Evolutionary conservation across 2,329 filamentous ascomycete species (phyloP).

Genomic region (Exophiala sp.): DNA sequence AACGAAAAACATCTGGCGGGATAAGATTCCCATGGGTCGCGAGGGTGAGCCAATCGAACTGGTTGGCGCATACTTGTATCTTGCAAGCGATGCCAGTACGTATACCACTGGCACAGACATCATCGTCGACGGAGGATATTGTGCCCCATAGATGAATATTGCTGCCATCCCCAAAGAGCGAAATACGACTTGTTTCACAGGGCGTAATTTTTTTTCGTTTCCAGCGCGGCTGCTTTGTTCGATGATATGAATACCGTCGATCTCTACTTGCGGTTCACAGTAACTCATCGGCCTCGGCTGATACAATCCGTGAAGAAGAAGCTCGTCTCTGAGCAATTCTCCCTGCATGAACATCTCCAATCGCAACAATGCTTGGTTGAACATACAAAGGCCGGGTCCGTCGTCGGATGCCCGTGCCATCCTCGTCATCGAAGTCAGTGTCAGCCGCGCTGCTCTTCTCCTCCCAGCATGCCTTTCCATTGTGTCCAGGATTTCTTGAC

Average conservation of each 20-base stretch:
- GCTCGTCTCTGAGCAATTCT: slow-evolving; percentile 22
- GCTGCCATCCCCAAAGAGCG: no score
- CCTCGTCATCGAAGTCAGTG: background rate
- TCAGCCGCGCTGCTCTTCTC: background rate
- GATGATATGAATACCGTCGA: no score
- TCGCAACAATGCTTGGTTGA: slow-evolving; percentile 6
- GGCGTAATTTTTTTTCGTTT: background rate
- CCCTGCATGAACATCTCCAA: slow-evolving; percentile 22
- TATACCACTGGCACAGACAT: slow-evolving; percentile 76
- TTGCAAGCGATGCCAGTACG: slow-evolving; percentile 76
- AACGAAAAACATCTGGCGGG: slow-evolving; percentile 69
- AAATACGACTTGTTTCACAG: no score
- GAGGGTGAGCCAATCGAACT: slow-evolving; percentile 71
- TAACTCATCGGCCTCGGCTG: background rate
- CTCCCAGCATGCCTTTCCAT: background rate
- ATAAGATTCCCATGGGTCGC: slow-evolving; percentile 76
- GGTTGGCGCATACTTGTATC: slow-evolving; percentile 77
- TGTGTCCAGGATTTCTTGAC: background rate
- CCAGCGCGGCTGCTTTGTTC: background rate
- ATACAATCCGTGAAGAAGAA: slow-evolving; percentile 1
- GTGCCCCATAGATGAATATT: slow-evolving; percentile 40
- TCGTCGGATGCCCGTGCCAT: slow-evolving; percentile 1
- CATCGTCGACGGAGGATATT: slow-evolving; percentile 72
- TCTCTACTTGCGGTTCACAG: no score
- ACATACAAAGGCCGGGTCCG: slow-evolving; percentile 3